Percentiles rank a stretch among this genome's conserved stretches.
These are phyloP conservation scores for Phytophthora foliorum DNA, from an alignment of 352 stramenopile species.

Conservation along the genomic window DNA sequence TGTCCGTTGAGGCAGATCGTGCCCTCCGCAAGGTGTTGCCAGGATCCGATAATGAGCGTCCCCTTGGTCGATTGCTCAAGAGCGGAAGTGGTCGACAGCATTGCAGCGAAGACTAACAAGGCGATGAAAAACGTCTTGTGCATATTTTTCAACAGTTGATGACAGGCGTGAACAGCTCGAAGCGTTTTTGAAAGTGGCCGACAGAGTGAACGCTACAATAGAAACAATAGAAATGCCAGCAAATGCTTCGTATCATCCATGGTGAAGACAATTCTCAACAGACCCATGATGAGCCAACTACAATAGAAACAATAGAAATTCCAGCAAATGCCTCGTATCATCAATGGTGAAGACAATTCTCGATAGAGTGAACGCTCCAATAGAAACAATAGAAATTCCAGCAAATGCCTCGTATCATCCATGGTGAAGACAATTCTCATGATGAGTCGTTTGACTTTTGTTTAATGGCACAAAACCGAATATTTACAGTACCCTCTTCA, in stretches of 20 bases:
- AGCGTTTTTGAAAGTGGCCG: conserved; percentile 1
- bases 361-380: too few relatives aligned
- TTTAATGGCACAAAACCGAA: not conserved
- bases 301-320: not conserved
- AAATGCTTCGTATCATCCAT: not conserved
- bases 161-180: not conserved
- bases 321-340: not conserved
- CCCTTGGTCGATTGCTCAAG: not conserved
- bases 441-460: not conserved
- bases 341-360: not conserved
- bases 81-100: not conserved
- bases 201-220: too few relatives aligned
- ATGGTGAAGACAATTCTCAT: not conserved
- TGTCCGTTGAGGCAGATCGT: conserved; percentile 3
- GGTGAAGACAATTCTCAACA: not conserved
- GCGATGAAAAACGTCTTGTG: not conserved
- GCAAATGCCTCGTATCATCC: not conserved
- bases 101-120: not conserved
- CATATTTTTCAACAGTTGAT: not conserved
- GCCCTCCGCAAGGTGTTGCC: not conserved
- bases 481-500: not conserved
- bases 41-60: conserved; percentile 1
- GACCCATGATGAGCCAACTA: not conserved
- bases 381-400: not conserved
- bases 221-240: not conserved